Percentiles rank a stretch among this genome's conserved stretches.
Evolutionary conservation across 169 alveolate species (phyloP).

Genomic region (Plasmodium malariae): DNA sequence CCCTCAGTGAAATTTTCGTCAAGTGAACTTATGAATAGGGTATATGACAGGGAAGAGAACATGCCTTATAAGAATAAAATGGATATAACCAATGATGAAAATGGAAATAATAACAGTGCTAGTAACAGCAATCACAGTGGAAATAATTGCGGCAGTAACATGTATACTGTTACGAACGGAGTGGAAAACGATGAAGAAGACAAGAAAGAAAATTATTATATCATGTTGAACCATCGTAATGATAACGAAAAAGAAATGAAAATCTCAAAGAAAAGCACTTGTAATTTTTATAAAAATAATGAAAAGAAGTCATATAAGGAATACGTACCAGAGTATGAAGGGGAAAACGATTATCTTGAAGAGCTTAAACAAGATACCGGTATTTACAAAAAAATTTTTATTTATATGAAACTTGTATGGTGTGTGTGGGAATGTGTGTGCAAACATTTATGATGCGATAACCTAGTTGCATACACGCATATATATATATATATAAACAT

Average conservation of each 20-base stretch:
- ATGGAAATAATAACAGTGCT: too few species aligned
- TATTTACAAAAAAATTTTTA: not conserved
- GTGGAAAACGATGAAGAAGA: constrained; percentile 2
- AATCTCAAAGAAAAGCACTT: constrained; percentile 3
- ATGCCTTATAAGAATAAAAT: not conserved
- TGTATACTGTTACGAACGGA: not conserved
- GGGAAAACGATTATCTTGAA: not conserved
- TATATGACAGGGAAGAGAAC: constrained; percentile 13
- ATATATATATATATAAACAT: not conserved
- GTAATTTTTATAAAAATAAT: constrained; percentile 9
- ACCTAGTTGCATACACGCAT: not conserved
- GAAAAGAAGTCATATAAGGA: constrained; percentile 38
- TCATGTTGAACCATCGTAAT: not conserved
- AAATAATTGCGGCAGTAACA: not conserved
- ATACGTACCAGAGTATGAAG: not conserved
- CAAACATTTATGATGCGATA: too few species aligned
- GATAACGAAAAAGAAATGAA: not conserved
- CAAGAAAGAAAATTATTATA: not conserved
- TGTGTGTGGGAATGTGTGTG: too few species aligned
- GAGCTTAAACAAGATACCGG: not conserved
- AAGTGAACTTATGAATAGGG: constrained; percentile 44
- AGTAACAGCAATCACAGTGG: not conserved
- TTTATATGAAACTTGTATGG: too few species aligned
- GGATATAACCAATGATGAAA: not conserved
- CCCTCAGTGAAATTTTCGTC: constrained; percentile 58